phyloP scores from a whole-genome alignment of 257 asterid genomes.

The Scutellaria galericulata region DNA sequence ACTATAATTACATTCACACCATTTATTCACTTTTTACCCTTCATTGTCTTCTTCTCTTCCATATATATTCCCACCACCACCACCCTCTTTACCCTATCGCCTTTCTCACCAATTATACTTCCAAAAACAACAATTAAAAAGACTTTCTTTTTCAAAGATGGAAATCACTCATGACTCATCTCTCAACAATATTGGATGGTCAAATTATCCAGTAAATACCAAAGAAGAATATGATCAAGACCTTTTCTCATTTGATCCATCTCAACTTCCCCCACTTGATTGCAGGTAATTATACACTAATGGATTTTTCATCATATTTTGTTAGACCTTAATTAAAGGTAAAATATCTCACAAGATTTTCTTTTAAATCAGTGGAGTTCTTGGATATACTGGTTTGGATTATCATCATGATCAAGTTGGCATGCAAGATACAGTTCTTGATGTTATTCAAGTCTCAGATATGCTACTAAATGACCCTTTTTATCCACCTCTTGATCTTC shows the following conservation, averaged over 20 bases:
- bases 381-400: slow-evolving; percentile 31
- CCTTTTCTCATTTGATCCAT: slow-evolving; percentile 39
- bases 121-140: slow-evolving; percentile 21
- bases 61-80: slow-evolving; percentile 30
- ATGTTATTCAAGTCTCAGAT: slow-evolving; percentile 39
- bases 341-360: no score
- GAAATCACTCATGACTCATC: slow-evolving; percentile 29
- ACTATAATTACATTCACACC: slow-evolving; percentile 51
- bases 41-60: slow-evolving; percentile 39
- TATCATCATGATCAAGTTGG: slow-evolving; percentile 28
- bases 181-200: slow-evolving; percentile 41
- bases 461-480: slow-evolving; percentile 41
- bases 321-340: neutral
- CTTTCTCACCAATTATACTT: slow-evolving; percentile 18
- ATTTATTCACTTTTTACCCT: slow-evolving; percentile 17
- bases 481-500: slow-evolving; percentile 36
- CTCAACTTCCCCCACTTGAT: slow-evolving; percentile 51
- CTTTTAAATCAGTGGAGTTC: slow-evolving; percentile 30
- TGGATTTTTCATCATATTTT: neutral
- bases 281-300: slow-evolving; percentile 46
- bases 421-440: slow-evolving; percentile 38
- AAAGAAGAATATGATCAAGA: slow-evolving; percentile 48
- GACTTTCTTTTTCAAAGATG: slow-evolving; percentile 31
- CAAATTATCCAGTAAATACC: slow-evolving; percentile 44
- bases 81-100: slow-evolving; percentile 33